phyloP scores from a whole-genome alignment of 495 filamentous ascomycete genomes.

The Xylaria longipes region DNA sequence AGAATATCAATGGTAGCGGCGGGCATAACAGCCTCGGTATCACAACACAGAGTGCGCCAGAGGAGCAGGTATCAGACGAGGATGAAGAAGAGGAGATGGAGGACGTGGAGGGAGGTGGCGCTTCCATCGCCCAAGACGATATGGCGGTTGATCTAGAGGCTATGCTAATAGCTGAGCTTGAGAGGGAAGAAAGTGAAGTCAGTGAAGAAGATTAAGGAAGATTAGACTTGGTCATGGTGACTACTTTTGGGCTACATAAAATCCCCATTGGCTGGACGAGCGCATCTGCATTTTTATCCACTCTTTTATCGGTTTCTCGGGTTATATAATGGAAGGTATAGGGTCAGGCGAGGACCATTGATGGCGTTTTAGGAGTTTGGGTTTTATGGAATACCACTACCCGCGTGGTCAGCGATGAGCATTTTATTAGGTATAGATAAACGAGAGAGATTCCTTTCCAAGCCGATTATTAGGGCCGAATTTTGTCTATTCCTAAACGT shows the following conservation, averaged over 20 bases:
- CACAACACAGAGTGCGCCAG: constrained; percentile 13
- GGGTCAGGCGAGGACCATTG: not conserved
- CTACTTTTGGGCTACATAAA: not conserved
- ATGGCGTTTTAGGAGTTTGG: constrained; percentile 17
- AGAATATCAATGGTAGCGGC: constrained; percentile 22
- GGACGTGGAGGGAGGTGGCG: constrained; percentile 35
- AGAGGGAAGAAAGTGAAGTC: constrained; percentile 46
- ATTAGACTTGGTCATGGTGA: not conserved
- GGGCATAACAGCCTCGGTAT: constrained; percentile 5
- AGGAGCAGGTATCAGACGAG: constrained; percentile 20
- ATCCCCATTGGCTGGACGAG: constrained; percentile 8
- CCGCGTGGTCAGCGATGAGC: not conserved
- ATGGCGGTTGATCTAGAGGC: constrained; percentile 44
- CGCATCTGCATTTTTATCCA: constrained; percentile 7
- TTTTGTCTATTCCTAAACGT: not conserved
- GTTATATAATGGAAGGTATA: not conserved
- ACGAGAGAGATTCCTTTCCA: not conserved
- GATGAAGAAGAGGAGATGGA: constrained; percentile 40
- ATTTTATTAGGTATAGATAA: constrained; percentile 13
- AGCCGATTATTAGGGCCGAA: not conserved
- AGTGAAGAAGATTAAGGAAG: constrained; percentile 46
- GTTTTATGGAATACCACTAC: not conserved
- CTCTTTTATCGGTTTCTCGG: not conserved
- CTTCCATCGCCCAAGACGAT: constrained; percentile 37
- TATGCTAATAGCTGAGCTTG: constrained; percentile 45